A percentile compares a stretch with the other conserved stretches of the same genome.
These are phyloP conservation scores for Cercophora scortea DNA, from an alignment of 495 filamentous ascomycete species.

Conservation along the genomic window DNA sequence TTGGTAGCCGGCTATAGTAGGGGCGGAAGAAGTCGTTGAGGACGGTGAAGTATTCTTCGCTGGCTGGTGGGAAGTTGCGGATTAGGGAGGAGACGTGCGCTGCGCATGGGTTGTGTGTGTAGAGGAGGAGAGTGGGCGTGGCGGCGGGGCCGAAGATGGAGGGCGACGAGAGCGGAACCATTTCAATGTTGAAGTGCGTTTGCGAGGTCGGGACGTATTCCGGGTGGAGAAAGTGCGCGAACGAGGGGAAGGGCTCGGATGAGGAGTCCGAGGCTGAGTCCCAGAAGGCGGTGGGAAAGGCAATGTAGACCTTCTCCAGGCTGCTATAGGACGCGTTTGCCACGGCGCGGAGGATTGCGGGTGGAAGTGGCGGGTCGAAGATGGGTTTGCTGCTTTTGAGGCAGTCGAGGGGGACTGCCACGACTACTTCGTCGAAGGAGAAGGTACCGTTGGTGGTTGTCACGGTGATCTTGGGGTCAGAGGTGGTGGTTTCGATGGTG, in stretches of 20 bases:
- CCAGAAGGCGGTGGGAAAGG: conserved; percentile 66
- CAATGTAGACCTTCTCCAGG: conserved; percentile 88
- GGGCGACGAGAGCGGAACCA: conserved; percentile 62
- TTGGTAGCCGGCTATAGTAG: conserved; percentile 67
- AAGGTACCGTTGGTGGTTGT: conserved; percentile 43
- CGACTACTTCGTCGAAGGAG: conserved; percentile 76
- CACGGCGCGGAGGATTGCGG: conserved; percentile 62
- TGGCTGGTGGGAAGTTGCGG: conserved; percentile 19
- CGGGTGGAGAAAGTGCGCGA: conserved; percentile 62
- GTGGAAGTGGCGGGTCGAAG: conserved; percentile 65
- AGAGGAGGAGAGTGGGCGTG: conserved; percentile 84
- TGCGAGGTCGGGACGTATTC: conserved; percentile 52
- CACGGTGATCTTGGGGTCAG: conserved; percentile 38
- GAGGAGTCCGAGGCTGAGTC: conserved; percentile 12
- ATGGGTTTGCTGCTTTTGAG: conserved; percentile 65
- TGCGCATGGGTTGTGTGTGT: conserved; percentile 65
- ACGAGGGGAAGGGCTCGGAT: conserved; percentile 37
- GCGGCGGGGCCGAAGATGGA: conserved; percentile 36
- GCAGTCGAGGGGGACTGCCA: conserved; percentile 84
- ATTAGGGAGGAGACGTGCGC: conserved; percentile 35
- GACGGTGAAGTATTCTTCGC: conserved; percentile 33
- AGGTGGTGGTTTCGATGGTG: conserved; percentile 34
- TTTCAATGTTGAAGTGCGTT: conserved; percentile 70
- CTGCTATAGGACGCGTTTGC: conserved; percentile 73
- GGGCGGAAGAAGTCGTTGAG: conserved; percentile 58